These are phyloP conservation scores for Penicillium robsamsonii DNA, from an alignment of 495 filamentous ascomycete genomes.

Conservation along the genomic window DNA sequence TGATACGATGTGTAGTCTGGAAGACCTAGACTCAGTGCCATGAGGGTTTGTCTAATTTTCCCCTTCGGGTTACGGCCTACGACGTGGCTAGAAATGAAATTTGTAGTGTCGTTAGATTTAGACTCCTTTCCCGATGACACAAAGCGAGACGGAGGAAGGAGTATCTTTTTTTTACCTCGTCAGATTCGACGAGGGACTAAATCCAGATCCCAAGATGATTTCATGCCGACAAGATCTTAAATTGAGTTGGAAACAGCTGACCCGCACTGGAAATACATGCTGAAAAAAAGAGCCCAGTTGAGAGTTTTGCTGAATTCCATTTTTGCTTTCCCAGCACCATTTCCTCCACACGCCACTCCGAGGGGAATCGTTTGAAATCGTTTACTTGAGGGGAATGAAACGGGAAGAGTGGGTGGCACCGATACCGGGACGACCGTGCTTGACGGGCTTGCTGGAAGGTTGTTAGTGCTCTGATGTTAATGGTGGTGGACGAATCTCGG, in stretches of 20 bases:
- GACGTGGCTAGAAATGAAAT: constrained; percentile 3
- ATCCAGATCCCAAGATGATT: constrained; percentile 24
- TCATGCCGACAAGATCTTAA: constrained; percentile 50
- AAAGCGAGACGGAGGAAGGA: constrained; percentile 17
- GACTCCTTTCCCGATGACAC: constrained; percentile 19
- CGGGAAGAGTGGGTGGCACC: constrained; percentile 99
- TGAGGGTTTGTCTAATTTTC: not conserved
- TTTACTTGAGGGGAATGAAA: constrained; percentile 99
- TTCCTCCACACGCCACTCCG: constrained; percentile 45
- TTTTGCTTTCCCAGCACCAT: constrained; percentile 39
- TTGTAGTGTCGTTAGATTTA: constrained; percentile 30
- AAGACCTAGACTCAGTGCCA: not conserved
- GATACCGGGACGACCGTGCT: constrained; percentile 99
- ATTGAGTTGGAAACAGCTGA: constrained; percentile 50
- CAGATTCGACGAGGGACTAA: constrained; percentile 18
- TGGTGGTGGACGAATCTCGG: constrained; percentile 26
- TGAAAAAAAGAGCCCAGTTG: constrained; percentile 41
- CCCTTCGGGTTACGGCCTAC: not conserved
- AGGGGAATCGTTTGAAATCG: constrained; percentile 44
- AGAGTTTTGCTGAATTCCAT: constrained; percentile 36
- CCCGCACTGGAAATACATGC: constrained; percentile 50
- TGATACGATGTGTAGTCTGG: too few species aligned
- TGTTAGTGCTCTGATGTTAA: constrained; percentile 31
- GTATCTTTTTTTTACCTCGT: constrained; percentile 26
- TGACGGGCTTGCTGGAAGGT: constrained; percentile 86